Conservation (phyloP, 371 early-diverging fungal genomes). For the Nematocida major region DNA sequence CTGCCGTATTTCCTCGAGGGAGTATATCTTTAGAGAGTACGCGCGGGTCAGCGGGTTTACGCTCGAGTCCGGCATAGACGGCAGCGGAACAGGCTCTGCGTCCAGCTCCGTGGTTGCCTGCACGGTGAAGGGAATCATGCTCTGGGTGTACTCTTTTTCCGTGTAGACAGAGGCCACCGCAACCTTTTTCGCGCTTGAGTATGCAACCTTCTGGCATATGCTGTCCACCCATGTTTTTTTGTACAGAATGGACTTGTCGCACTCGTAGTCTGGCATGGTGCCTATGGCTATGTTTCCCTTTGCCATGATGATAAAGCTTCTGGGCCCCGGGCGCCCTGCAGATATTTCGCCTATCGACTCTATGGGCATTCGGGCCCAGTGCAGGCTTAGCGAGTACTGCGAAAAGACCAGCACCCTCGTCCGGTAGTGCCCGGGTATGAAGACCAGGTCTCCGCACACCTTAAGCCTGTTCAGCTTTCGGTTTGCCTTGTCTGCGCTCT, state of each 20-base stretch:
- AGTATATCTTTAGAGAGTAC: slow-evolving; percentile 48
- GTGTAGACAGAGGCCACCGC: slow-evolving; percentile 26
- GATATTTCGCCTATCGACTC: slow-evolving; percentile 22
- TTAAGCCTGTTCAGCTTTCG: background rate
- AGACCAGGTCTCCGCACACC: slow-evolving; percentile 8
- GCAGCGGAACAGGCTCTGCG: slow-evolving; percentile 1
- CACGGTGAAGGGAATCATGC: slow-evolving; percentile 43
- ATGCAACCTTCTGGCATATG: slow-evolving; percentile 3
- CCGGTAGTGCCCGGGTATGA: slow-evolving; percentile 18
- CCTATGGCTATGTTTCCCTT: slow-evolving; percentile 34
- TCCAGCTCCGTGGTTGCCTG: slow-evolving; percentile 45
- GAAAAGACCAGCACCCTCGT: slow-evolving; percentile 36
- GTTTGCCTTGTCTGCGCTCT: background rate
- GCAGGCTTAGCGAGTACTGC: background rate
- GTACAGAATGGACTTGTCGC: slow-evolving; percentile 22
- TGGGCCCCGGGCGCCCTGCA: background rate
- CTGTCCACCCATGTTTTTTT: slow-evolving; percentile 1
- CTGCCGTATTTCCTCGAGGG: slow-evolving; percentile 17
- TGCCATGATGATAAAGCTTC: slow-evolving; percentile 17
- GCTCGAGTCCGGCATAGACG: background rate
- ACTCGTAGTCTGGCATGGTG: background rate
- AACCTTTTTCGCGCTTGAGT: background rate
- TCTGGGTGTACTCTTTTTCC: slow-evolving; percentile 32
- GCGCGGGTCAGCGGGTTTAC: slow-evolving; percentile 43
- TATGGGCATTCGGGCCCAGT: background rate